These are phyloP conservation scores for Ganoderma sinense DNA, from an alignment of 1,284 basidiomycete genomes.

Conservation along the genomic window DNA sequence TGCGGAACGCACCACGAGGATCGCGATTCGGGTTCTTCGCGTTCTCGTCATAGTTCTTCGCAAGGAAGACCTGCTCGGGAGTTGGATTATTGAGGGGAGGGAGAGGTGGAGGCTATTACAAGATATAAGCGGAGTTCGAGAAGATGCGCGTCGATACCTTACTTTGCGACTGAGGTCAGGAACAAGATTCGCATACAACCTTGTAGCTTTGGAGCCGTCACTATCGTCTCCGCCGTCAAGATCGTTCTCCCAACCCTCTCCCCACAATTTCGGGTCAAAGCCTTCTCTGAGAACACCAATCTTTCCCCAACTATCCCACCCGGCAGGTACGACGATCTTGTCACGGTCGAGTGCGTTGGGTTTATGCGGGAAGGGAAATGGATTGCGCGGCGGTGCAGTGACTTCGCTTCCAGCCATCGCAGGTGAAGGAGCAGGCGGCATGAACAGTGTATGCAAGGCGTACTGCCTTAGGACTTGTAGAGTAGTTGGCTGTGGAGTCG, in stretches of 20 bases:
- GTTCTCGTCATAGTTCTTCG: slow-evolving; percentile 89
- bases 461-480: slow-evolving; percentile 87
- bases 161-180: slow-evolving; percentile 79
- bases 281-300: slow-evolving; percentile 91
- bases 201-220: slow-evolving; percentile 56
- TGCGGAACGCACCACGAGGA: slow-evolving; percentile 86
- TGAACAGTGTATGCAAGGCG: slow-evolving; percentile 87
- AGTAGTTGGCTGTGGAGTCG: slow-evolving; percentile 84
- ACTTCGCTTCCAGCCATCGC: slow-evolving; percentile 54
- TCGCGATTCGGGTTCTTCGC: slow-evolving; percentile 88
- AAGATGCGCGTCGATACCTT: slow-evolving; percentile 22
- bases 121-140: not conserved
- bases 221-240: slow-evolving; percentile 53
- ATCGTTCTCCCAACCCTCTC: slow-evolving; percentile 85
- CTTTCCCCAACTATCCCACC: slow-evolving; percentile 99
- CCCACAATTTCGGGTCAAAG: slow-evolving; percentile 86
- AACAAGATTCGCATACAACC: slow-evolving; percentile 68
- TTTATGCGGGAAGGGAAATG: slow-evolving; percentile 87
- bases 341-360: slow-evolving; percentile 95
- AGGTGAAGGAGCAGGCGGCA: slow-evolving; percentile 72
- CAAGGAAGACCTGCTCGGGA: slow-evolving; percentile 88
- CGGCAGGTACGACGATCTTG: slow-evolving; percentile 89
- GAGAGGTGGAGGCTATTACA: slow-evolving; percentile 63
- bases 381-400: slow-evolving; percentile 67
- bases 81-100: slow-evolving; percentile 81